Percentiles rank a stretch among this genome's conserved stretches.
Conservation (phyloP, 108 stramenopile species). For the Nitzschia sp. region DNA sequence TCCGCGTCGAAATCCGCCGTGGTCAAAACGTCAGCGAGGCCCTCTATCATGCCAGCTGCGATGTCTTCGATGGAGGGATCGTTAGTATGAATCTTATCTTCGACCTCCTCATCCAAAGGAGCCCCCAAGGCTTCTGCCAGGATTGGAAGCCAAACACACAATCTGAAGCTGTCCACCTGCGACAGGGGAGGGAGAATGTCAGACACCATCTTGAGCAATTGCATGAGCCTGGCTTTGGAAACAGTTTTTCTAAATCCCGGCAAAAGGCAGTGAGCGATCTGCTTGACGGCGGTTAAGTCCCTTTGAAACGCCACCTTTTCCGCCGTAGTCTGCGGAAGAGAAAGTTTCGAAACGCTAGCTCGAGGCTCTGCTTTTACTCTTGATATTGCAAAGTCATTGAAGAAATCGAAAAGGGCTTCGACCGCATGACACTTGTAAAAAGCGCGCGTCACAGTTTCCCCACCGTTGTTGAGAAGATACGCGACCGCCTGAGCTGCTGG, state of each 20-base stretch:
- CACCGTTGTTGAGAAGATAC: slow-evolving; percentile 25
- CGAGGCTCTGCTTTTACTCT: slow-evolving; percentile 5
- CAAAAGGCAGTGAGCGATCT: slow-evolving; percentile 13
- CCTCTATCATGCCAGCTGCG: slow-evolving; percentile 4
- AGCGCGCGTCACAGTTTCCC: slow-evolving; percentile 16
- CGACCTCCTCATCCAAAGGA: slow-evolving; percentile 18
- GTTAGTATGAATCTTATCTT: neutral
- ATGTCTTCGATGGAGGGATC: slow-evolving; percentile 2
- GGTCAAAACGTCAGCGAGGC: slow-evolving; percentile 17
- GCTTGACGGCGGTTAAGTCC: slow-evolving; percentile 9
- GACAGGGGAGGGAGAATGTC: slow-evolving; percentile 72
- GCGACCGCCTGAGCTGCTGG: slow-evolving; percentile 7
- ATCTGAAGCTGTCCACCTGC: slow-evolving; percentile 43
- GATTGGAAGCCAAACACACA: slow-evolving; percentile 60
- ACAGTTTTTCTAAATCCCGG: slow-evolving; percentile 32
- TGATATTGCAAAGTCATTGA: neutral
- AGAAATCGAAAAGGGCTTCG: slow-evolving; percentile 10
- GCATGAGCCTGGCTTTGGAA: slow-evolving; percentile 9
- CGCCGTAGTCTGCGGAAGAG: slow-evolving; percentile 5
- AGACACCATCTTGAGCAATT: slow-evolving; percentile 25
- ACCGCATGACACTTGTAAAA: slow-evolving; percentile 22
- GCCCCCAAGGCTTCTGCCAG: slow-evolving; percentile 51
- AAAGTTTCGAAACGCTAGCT: slow-evolving; percentile 15
- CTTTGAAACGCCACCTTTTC: neutral
- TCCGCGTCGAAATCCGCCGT: slow-evolving; percentile 11